Conservation (phyloP, 306 rosid genomes). For the Oemleria cerasiformis region DNA sequence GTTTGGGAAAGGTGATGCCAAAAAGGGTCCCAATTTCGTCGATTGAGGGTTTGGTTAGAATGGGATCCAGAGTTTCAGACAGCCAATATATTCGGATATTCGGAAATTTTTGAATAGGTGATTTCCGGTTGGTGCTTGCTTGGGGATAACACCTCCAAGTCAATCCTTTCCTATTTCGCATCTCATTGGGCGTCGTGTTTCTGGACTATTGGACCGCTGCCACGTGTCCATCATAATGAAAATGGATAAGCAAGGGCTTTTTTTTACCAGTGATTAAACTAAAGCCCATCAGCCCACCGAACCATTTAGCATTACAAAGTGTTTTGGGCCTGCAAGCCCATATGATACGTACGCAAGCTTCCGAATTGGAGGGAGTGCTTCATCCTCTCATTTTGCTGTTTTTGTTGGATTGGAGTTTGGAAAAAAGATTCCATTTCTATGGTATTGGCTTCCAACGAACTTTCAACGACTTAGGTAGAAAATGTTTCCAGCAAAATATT, state of each 20-base stretch:
- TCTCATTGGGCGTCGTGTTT: not conserved
- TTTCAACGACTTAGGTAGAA: too few species aligned
- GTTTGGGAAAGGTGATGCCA: not conserved
- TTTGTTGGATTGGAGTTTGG: too few species aligned
- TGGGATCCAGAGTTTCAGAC: conserved; percentile 17
- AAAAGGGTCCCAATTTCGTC: not conserved
- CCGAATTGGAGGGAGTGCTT: too few species aligned
- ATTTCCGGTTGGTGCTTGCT: not conserved
- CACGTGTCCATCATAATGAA: not conserved
- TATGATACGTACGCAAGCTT: too few species aligned
- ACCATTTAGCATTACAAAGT: too few species aligned
- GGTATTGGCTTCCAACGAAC: too few species aligned
- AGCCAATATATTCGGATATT: conserved; percentile 48
- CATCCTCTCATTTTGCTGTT: too few species aligned
- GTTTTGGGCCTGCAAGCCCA: not conserved
- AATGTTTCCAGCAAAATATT: too few species aligned
- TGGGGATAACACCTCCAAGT: not conserved
- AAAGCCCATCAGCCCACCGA: too few species aligned
- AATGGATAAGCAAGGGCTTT: not conserved
- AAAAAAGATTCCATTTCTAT: too few species aligned
- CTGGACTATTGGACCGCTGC: not conserved
- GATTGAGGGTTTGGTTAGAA: not conserved
- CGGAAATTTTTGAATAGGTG: not conserved
- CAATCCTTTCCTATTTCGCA: not conserved
- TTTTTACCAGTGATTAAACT: too few species aligned